Evolutionary conservation across 306 rosid species (phyloP), one percentile per base, ranked within the genome.

Genomic region (Vigna unguiculata): DNA sequence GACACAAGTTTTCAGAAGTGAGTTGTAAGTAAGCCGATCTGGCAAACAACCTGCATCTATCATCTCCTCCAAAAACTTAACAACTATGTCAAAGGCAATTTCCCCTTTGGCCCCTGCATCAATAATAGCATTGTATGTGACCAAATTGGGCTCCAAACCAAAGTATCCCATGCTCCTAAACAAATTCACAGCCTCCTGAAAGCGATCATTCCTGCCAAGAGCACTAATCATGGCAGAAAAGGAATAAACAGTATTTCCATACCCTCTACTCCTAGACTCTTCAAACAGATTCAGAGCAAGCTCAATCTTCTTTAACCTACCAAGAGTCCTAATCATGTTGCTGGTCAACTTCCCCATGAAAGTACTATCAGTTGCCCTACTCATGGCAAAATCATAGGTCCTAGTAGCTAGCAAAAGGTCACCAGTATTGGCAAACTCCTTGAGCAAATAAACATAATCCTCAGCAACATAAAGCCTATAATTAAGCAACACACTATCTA

Each of bases 101-200:
- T 91, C 92, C 28, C 92, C 93, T 75, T 92, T 95, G 0, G 92
- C 98, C 57, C 89, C 88, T 0, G 97, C 98, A 83, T 95, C 97
- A 40, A 95, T 92, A 24, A 95, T 84, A 0, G 98, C 89, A 80
- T 95, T 95, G 76, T 95, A 95, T 14, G 97, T 88, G 68, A 95
- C 90, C 87, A 92, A 83, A 75, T 92, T 95, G 0, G 98, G 98
- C 70, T 80, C 86, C 80, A 95, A 67, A 1, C 97, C 97, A 10
- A 83, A 75, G 13, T 28, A 64, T 80, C 84, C 84, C 98, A 95
- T 92, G 1, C 91, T 83, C 77, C 80, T 83, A 5, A 92, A 89
- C 74, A 92, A 84, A 38, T 64, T 32, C 11, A 81, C 72, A 9
- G 97, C 97, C 75, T 90, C 86, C 21, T 74, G 38, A 21, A 86